Evolutionary conservation across 2,329 filamentous ascomycete genomes (phyloP).

Genomic region (Aspergillus luchuensis): DNA sequence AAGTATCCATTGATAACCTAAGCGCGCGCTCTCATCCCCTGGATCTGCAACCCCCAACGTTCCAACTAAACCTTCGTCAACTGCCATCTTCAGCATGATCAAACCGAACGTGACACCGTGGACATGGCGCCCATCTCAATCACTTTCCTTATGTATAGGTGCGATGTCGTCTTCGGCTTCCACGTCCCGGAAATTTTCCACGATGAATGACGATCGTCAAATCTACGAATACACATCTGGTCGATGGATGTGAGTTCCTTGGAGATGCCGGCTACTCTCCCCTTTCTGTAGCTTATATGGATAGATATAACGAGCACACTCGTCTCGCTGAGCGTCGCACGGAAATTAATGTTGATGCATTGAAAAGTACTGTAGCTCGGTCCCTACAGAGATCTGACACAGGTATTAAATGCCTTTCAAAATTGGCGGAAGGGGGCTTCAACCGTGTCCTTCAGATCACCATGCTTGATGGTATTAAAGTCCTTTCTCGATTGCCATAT

Average conservation of each 20-base stretch:
- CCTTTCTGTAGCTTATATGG: not conserved
- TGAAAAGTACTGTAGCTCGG: conserved; percentile 7
- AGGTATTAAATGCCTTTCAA: conserved; percentile 11
- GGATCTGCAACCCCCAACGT: too few species aligned
- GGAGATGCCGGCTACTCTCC: not conserved
- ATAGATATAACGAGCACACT: conserved; percentile 17
- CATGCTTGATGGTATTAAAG: conserved; percentile 1
- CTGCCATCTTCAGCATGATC: conserved; percentile 3
- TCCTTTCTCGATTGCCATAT: conserved; percentile 7
- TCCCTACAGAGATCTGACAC: conserved; percentile 10
- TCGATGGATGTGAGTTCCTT: conserved; percentile 2
- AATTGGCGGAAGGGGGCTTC: conserved; percentile 11
- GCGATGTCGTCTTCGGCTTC: not conserved
- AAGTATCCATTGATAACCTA: too few species aligned
- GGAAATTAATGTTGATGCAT: conserved; percentile 12
- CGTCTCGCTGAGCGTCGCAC: conserved; percentile 15
- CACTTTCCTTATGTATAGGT: not conserved
- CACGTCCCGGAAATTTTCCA: not conserved
- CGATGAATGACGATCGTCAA: conserved; percentile 4
- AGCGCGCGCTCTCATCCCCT: too few species aligned
- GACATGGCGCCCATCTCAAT: not conserved
- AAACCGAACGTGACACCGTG: not conserved
- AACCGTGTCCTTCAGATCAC: conserved; percentile 10
- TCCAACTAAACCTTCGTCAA: not conserved
- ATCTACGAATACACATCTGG: conserved; percentile 14